Conservation (phyloP, 495 filamentous ascomycete species). For the Lasiosphaeriaceae sp. region DNA sequence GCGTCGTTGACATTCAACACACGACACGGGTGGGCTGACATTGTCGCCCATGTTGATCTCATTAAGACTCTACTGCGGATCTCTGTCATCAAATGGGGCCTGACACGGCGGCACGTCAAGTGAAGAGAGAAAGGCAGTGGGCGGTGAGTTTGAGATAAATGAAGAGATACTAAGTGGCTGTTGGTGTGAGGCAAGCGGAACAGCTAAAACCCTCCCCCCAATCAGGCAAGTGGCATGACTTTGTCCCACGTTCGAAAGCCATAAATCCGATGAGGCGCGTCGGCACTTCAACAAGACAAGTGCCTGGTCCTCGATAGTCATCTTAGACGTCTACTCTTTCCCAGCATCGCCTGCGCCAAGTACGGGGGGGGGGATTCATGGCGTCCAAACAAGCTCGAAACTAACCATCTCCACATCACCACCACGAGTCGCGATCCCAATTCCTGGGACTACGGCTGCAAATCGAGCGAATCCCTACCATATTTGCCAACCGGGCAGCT, state of each 20-base stretch:
- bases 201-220: no score
- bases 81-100: neutral
- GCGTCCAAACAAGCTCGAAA: no score
- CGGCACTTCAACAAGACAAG: no score
- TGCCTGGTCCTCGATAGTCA: no score
- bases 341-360: neutral
- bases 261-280: no score
- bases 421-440: neutral
- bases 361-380: neutral
- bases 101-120: no score
- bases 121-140: no score
- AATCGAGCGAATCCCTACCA: neutral
- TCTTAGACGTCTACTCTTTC: no score
- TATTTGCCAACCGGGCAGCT: no score
- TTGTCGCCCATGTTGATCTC: conserved; percentile 7
- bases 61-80: neutral
- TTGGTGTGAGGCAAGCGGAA: neutral
- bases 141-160: no score
- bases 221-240: neutral
- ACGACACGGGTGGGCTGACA: conserved; percentile 16
- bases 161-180: neutral
- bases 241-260: neutral
- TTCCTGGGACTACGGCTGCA: neutral
- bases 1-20: conserved; percentile 38
- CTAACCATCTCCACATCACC: neutral